Evolutionary conservation across 2,329 filamentous ascomycete species (phyloP).

Genomic region (Blastomyces emzantsi): DNA sequence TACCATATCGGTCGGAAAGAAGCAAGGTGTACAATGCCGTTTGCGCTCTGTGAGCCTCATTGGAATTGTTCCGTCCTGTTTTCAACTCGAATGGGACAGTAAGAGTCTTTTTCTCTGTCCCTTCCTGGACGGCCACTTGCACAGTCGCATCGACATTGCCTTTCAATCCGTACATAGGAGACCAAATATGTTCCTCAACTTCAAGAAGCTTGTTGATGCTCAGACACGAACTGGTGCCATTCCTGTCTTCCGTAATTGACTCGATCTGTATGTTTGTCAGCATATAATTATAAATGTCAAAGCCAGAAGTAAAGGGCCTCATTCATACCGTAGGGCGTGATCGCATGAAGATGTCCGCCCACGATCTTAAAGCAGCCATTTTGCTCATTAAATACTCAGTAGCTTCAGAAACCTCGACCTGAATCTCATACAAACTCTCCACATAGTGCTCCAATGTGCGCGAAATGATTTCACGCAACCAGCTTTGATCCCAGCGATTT

Average conservation of each 20-base stretch:
- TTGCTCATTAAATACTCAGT: conserved; percentile 74
- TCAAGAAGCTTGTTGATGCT: conserved; percentile 90
- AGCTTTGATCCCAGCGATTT: conserved; percentile 68
- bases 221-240: conserved; percentile 67
- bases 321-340: conserved; percentile 54
- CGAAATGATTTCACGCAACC: conserved; percentile 58
- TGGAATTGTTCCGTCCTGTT: conserved; percentile 73
- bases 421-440: conserved; percentile 83
- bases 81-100: conserved; percentile 94
- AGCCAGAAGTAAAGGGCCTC: neutral
- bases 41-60: conserved; percentile 77
- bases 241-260: conserved; percentile 69
- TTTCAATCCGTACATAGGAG: conserved; percentile 92
- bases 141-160: conserved; percentile 97
- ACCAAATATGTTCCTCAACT: conserved; percentile 97
- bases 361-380: conserved; percentile 68
- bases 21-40: conserved; percentile 90
- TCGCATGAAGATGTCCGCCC: conserved; percentile 75
- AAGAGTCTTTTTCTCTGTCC: conserved; percentile 55
- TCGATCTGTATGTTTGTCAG: conserved; percentile 44
- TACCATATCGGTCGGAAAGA: conserved; percentile 79
- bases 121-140: conserved; percentile 71
- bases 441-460: conserved; percentile 65
- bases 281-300: neutral
- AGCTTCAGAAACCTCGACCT: conserved; percentile 62